Conservation (phyloP, 441 rosid species). For the Arabidopsis hybrid region DNA sequence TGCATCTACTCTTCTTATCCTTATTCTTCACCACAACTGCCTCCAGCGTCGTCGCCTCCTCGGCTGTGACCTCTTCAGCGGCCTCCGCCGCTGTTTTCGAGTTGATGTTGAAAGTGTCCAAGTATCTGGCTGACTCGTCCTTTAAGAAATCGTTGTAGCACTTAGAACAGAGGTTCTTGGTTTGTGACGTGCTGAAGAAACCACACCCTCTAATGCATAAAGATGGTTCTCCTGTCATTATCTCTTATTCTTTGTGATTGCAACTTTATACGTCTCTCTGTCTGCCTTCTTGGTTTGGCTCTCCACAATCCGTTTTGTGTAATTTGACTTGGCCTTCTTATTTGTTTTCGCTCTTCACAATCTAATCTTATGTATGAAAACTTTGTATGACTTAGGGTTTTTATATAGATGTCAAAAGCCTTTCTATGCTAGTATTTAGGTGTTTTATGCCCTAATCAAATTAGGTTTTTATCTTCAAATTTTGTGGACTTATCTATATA, state of each 20-base stretch:
- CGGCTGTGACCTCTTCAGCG: constrained; percentile 3
- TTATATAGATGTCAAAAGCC: neutral
- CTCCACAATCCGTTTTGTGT: neutral
- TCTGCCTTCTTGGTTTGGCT: constrained; percentile 1
- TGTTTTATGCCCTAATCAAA: constrained; percentile 10
- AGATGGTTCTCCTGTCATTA: constrained; percentile 27
- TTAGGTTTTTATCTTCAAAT: neutral
- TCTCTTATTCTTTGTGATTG: neutral
- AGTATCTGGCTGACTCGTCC: constrained; percentile 26
- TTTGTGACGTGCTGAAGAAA: constrained; percentile 39
- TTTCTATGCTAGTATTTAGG: neutral
- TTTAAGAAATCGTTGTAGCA: constrained; percentile 36
- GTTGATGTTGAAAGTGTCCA: neutral
- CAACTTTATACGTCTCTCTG: neutral
- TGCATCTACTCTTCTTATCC: constrained; percentile 37
- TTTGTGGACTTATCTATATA: neutral
- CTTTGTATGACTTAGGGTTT: neutral
- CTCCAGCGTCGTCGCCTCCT: neutral
- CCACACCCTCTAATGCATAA: constrained; percentile 40
- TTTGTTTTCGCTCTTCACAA: neutral
- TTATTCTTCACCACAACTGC: neutral
- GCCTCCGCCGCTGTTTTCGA: neutral
- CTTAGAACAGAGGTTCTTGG: constrained; percentile 40
- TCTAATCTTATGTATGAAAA: neutral
- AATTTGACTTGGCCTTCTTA: neutral